A percentile compares a stretch with the other conserved stretches of the same genome.
These are phyloP conservation scores for Periconia sp. DNA, from an alignment of 2,329 filamentous ascomycete species.

Conservation along the genomic window DNA sequence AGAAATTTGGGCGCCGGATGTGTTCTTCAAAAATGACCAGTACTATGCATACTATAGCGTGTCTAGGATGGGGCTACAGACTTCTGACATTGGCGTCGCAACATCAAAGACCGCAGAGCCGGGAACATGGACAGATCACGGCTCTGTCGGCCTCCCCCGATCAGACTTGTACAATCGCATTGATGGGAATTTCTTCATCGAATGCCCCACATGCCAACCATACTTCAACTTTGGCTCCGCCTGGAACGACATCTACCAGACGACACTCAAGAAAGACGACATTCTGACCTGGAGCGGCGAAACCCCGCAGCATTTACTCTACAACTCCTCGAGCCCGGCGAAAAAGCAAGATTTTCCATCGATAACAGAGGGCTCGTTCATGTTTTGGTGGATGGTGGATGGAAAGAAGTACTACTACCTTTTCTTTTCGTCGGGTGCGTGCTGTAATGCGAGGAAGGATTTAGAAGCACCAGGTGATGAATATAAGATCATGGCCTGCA, in stretches of 20 bases:
- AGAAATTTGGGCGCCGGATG: slow-evolving; percentile 18
- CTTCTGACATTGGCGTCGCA: slow-evolving; percentile 63
- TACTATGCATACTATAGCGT: slow-evolving; percentile 69
- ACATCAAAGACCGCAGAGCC: slow-evolving; percentile 53
- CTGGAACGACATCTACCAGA: slow-evolving; percentile 68
- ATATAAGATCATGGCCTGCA: slow-evolving; percentile 68
- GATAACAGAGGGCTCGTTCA: slow-evolving; percentile 57
- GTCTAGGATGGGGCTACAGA: slow-evolving; percentile 63
- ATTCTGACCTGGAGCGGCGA: slow-evolving; percentile 10
- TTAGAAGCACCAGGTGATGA: slow-evolving; percentile 60
- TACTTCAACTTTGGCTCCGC: slow-evolving; percentile 68
- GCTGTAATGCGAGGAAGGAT: slow-evolving; percentile 60
- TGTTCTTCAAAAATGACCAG: slow-evolving; percentile 31
- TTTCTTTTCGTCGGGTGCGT: slow-evolving; percentile 64
- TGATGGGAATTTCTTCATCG: slow-evolving; percentile 51
- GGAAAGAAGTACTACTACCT: slow-evolving; percentile 62
- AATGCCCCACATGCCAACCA: slow-evolving; percentile 30
- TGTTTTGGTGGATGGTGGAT: slow-evolving; percentile 53
- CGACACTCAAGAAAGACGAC: slow-evolving; percentile 46
- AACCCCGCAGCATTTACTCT: slow-evolving; percentile 6
- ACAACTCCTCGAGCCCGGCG: slow-evolving; percentile 10
- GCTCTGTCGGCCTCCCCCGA: slow-evolving; percentile 49
- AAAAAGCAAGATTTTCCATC: slow-evolving; percentile 24
- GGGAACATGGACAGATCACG: slow-evolving; percentile 64
- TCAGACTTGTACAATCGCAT: slow-evolving; percentile 54